Conservation (phyloP, 305 asterid species). For the Rubia balearica region DNA sequence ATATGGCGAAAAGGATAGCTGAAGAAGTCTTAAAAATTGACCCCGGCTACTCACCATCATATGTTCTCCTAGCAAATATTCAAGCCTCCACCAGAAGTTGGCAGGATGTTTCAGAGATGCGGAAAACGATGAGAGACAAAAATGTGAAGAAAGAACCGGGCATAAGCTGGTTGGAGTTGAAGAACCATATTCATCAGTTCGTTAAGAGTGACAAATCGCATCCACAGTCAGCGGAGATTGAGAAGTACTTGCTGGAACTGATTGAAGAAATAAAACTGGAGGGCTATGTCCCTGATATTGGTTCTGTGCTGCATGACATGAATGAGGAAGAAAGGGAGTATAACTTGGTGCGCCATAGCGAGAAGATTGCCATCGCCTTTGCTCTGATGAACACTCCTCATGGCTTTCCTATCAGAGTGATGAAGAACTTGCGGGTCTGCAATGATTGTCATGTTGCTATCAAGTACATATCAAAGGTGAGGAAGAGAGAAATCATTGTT, state of each 20-base stretch:
- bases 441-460: slow-evolving; percentile 69
- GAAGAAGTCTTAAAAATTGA: slow-evolving; percentile 53
- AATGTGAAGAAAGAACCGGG: slow-evolving; percentile 81
- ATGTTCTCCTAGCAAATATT: slow-evolving; percentile 65
- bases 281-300: slow-evolving; percentile 66
- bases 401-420: slow-evolving; percentile 62
- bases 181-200: slow-evolving; percentile 54
- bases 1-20: slow-evolving; percentile 54
- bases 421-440: slow-evolving; percentile 82
- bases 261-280: slow-evolving; percentile 43
- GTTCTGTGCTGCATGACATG: slow-evolving; percentile 68
- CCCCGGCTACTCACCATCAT: slow-evolving; percentile 65
- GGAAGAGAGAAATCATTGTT: slow-evolving; percentile 51
- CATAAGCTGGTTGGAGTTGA: slow-evolving; percentile 73
- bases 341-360: slow-evolving; percentile 70
- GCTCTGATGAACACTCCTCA: slow-evolving; percentile 61
- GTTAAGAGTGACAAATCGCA: slow-evolving; percentile 55
- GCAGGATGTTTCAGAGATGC: slow-evolving; percentile 50
- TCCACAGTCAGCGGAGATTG: slow-evolving; percentile 43
- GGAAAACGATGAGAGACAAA: slow-evolving; percentile 56
- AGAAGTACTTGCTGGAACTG: slow-evolving; percentile 46
- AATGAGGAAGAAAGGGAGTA: slow-evolving; percentile 71
- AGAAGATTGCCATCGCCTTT: slow-evolving; percentile 74
- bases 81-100: slow-evolving; percentile 65
- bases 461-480: slow-evolving; percentile 54